phyloP scores from a whole-genome alignment of 2,329 filamentous ascomycete genomes.

The Hymenoscyphus repandus region DNA sequence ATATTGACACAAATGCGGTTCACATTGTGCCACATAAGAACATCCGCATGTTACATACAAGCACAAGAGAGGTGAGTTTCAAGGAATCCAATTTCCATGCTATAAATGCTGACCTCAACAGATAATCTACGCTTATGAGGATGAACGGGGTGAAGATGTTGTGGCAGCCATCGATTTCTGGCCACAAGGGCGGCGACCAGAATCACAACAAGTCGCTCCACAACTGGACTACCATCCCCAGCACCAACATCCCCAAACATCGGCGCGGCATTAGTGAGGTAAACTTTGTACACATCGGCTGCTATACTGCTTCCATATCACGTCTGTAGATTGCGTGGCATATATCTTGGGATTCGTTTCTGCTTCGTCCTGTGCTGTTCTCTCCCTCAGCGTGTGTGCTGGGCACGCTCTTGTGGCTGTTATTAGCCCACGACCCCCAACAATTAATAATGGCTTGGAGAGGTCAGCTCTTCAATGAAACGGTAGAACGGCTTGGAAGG shows the following conservation, averaged over 20 bases:
- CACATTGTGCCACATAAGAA: constrained; percentile 96
- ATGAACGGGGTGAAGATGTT: constrained; percentile 87
- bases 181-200: constrained; percentile 37
- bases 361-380: constrained; percentile 9
- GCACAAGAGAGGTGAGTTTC: constrained; percentile 80
- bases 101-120: constrained; percentile 37
- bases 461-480: constrained; percentile 2
- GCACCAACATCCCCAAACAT: constrained; percentile 18
- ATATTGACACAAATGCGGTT: constrained; percentile 90
- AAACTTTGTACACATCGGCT: constrained; percentile 6
- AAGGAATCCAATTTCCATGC: constrained; percentile 3
- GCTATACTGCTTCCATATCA: constrained; percentile 14
- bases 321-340: constrained; percentile 17
- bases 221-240: constrained; percentile 17
- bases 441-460: constrained; percentile 6
- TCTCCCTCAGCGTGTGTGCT: constrained; percentile 19
- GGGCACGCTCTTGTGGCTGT: constrained; percentile 18
- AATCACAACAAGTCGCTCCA: constrained; percentile 19
- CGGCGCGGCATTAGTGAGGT: constrained; percentile 22
- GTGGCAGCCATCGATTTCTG: constrained; percentile 97
- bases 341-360: constrained; percentile 14
- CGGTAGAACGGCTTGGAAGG: constrained; percentile 5
- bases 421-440: neutral
- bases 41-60: constrained; percentile 95
- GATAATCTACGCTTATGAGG: constrained; percentile 98